Percentiles rank a stretch among this genome's conserved stretches.
phyloP scores from a whole-genome alignment of 768 basidiomycete genomes.

The Suillus paluster region DNA sequence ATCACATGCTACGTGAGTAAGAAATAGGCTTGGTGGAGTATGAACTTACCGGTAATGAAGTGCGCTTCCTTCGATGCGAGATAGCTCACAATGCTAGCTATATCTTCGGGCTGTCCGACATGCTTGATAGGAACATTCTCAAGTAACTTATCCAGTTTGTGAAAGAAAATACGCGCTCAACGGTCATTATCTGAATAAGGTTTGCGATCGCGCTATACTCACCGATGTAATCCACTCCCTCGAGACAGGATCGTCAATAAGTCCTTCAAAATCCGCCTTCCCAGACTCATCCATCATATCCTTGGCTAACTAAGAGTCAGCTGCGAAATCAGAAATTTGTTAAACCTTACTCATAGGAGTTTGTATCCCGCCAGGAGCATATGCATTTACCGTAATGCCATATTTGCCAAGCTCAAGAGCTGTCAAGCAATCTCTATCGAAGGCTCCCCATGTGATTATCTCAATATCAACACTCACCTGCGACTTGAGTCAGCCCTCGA shows the following conservation, averaged over 20 bases:
- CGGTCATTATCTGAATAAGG: not conserved
- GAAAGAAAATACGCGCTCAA: not conserved
- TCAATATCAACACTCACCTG: conserved; percentile 10
- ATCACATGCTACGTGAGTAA: not conserved
- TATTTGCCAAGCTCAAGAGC: conserved; percentile 29
- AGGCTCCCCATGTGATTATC: conserved; percentile 1
- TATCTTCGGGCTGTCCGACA: conserved; percentile 31
- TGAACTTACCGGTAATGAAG: conserved; percentile 37
- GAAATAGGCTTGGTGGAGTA: not conserved
- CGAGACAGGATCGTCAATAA: conserved; percentile 8
- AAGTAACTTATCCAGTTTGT: not conserved
- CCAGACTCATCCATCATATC: conserved; percentile 15
- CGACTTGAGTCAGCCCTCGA: conserved; percentile 30
- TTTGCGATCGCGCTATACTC: conserved; percentile 13
- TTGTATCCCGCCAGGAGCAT: conserved; percentile 35
- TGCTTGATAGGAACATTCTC: conserved; percentile 18
- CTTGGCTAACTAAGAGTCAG: not conserved
- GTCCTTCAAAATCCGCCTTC: not conserved
- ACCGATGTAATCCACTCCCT: conserved; percentile 26
- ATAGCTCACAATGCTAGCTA: conserved; percentile 35
- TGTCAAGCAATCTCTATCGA: not conserved
- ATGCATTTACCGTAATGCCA: conserved; percentile 37
- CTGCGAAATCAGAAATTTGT: not conserved
- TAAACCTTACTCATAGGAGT: conserved; percentile 22
- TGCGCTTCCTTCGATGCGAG: conserved; percentile 37